Evolutionary conservation across 345 rosid genomes (phyloP), one percentile per base, ranked within the genome.

Genomic region (Noccaea caerulescens): DNA sequence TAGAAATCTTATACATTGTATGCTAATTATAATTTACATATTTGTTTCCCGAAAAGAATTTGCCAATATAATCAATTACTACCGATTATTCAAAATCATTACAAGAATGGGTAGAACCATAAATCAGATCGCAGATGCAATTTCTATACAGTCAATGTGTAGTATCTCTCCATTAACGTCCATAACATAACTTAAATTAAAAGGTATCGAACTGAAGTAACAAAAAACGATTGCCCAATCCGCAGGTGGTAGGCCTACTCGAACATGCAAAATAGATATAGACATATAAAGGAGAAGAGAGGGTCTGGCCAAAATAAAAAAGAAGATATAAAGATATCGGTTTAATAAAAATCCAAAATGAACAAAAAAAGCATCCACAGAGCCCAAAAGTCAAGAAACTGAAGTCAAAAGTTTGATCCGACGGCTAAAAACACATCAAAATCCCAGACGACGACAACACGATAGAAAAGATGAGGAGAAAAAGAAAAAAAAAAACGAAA

Each of bases 361-460:
- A 27, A 38, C 8, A 59, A 38, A 47, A 8, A 38, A 66, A 41
- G 25, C 54, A 56, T 43, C 36, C 34, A 2, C 3, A 11, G 43
- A 36, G 33, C n/a, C 16, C 16, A 16, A 0, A 61, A 59, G 59
- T 59, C 73, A 70, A 59, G 51, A 27, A 3, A 42, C 8, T 8
- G 18, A 59, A 60, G 69, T 68, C 57, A 75, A 53, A 57, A 10
- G 42, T 27, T 6, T 3, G 18, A 75, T 75, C 79, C 44, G 25
- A 75, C 53, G 74, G 69, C 44, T 54, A 32, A 61, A 5, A 68
- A 61, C 10, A 34, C 37, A 75, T 68, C 69, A 16, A 38, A 62
- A 60, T 8, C 44, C 8, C 25, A 75, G 58, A 68, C 63, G 30
- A 66, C 69, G 73, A 75, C 78, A 68, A 30, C 64, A 61, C 69